Base-by-base conservation (phyloP, 192 early-diverging fungal genomes). In the Bifiguratus adelaidae region DNA sequence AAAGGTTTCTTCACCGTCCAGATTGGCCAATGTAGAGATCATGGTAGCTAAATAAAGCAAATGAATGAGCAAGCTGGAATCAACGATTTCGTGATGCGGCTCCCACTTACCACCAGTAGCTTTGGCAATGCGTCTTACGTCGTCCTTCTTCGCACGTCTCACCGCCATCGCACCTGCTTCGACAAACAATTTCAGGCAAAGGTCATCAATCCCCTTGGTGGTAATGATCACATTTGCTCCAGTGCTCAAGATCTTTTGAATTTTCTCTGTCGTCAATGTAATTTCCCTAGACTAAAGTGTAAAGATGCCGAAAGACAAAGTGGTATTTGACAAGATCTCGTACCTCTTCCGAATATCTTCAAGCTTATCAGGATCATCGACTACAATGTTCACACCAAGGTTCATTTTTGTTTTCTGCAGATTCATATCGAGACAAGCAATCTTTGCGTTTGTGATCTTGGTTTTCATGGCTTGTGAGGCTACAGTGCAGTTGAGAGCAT, bases 141-240 rank as follows among this genome's bases (percentile, higher is more conserved):
- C 96, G 12, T 99, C 96, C 75, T 96, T 97, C 64, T 88, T 87
- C 42, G 87, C 86, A 23, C 96, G 81, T 30, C 92, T 86, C 9
- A 99, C 91, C 4, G 91, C 92, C 78, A 99, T 92, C 25, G 94
- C 92, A 11, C 96, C 96, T 40, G 88, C 88, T 67, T 99, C 96
- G 30, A 96, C 91, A 62, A 99, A 97, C 53, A 90, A 75, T 78
- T 99, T 99, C 50, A 96, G 70, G 65, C 92, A 99, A 61, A 96
- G 70, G 47, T 99, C 96, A 70, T 99, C 96, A 59, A 99, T 95
- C 44, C 96, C 96, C 60, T 96, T 95, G 26, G 96, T 99, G 30
- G 94, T 99, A 47, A 99, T 66, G 34, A 99, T 77, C 21, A 97
- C 96, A 53, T 95, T 99, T 33, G 92, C 94, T 19, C 96, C 96